Conservation (phyloP, 139 green algal species). For the Dunaliella sp. region DNA sequence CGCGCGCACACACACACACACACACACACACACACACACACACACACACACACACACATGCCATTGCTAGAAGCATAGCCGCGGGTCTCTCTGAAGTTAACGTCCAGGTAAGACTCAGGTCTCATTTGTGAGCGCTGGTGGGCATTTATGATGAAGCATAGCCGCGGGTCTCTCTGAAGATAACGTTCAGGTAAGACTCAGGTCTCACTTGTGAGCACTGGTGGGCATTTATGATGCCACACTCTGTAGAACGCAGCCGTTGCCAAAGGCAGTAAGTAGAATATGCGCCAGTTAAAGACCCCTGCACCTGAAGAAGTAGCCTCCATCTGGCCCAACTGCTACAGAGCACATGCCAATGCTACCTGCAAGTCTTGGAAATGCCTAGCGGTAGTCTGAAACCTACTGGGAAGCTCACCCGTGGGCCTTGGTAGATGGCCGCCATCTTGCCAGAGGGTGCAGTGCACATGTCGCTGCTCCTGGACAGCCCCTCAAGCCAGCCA, state of each 20-base stretch:
- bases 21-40: background rate
- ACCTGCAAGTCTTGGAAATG: background rate
- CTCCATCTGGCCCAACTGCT: background rate
- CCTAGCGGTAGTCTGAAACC: constrained; percentile 46
- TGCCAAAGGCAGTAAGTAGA: too few species aligned
- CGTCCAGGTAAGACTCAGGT: background rate
- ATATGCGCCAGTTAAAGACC: too few species aligned
- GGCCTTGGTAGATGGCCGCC: background rate
- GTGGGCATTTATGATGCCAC: too few species aligned
- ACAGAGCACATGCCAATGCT: background rate
- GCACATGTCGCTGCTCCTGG: background rate
- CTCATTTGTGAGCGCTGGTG: background rate
- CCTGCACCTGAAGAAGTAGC: too few species aligned
- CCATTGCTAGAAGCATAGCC: constrained; percentile 91
- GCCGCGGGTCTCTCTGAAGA: constrained; percentile 68
- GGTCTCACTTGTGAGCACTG: background rate
- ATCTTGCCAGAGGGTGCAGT: background rate
- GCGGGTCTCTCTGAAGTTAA: constrained; percentile 56
- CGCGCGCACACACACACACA: background rate
- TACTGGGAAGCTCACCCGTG: background rate
- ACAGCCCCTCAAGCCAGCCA: background rate
- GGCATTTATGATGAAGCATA: too few species aligned
- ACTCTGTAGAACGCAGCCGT: too few species aligned
- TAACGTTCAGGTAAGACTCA: background rate
- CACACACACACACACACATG: constrained; percentile 69